phyloP scores from a whole-genome alignment of 2,329 filamentous ascomycete genomes.

The Clonostachys rosea region DNA sequence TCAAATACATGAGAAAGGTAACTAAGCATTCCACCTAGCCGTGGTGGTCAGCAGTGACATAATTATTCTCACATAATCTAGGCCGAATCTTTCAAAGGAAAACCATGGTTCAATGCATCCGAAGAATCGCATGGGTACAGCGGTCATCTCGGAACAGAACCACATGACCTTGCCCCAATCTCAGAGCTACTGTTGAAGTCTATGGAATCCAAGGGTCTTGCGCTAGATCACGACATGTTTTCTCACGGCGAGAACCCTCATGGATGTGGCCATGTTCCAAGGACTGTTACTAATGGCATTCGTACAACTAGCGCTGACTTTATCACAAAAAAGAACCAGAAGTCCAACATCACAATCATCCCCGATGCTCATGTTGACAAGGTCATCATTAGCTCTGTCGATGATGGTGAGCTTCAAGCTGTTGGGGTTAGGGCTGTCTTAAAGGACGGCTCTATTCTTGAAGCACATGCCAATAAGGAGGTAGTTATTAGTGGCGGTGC shows the following conservation, averaged over 20 bases:
- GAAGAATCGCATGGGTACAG: conserved; percentile 40
- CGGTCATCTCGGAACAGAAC: conserved; percentile 50
- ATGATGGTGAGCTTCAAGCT: conserved; percentile 29
- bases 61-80: conserved; percentile 2
- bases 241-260: conserved; percentile 41
- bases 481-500: conserved; percentile 38
- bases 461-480: conserved; percentile 28
- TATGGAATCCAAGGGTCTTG: conserved; percentile 47
- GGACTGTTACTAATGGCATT: conserved; percentile 46
- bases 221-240: conserved; percentile 56
- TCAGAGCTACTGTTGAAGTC: conserved; percentile 50
- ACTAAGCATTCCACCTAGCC: background rate
- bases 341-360: conserved; percentile 39
- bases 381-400: conserved; percentile 35
- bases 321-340: conserved; percentile 28
- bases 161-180: conserved; percentile 54
- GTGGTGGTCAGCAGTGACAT: conserved; percentile 1
- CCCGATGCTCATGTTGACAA: conserved; percentile 46
- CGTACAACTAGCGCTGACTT: conserved; percentile 51
- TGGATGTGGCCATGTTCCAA: conserved; percentile 49
- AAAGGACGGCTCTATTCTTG: conserved; percentile 31
- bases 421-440: conserved; percentile 34
- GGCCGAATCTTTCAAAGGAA: conserved; percentile 53
- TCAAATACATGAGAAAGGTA: conserved; percentile 50
- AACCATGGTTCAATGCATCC: conserved; percentile 50